Base-by-base conservation (phyloP, 129 eudicot species). In the Artemisia argyi region DNA sequence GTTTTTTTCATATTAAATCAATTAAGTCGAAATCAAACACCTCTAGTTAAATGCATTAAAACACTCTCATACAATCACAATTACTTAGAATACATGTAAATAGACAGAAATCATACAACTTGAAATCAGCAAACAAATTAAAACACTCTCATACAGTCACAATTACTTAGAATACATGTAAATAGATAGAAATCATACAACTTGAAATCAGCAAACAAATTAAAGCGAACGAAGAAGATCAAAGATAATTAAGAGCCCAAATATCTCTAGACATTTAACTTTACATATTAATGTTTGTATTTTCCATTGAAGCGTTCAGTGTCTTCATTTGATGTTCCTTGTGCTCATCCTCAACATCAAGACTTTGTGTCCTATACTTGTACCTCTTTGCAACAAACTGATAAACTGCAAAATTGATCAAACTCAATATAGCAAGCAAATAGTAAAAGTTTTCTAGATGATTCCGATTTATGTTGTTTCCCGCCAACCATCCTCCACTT, bases 401-500 rank as follows among this genome's bases (percentile, higher is more conserved):
- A 72, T 87, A 90, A 5, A 81, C 56, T 26, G n/a, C 28, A 75
- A 90, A 90, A 69, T 90, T 87, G 24, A 90, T 32, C 74, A 87
- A 20, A 65, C 93, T 80, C 83, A 90, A 10, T n/a, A 61, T 26
- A 13, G 91, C 73, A 67, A 90, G 96, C 65, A 87, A 52, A 90
- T 90, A 87, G 55, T 80, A 90, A 69, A 90, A 90, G 3, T 80
- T 63, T 20, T 90, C 85, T 71, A 90, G 52, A 74, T 87, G 90
- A 73, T 83, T 81, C 80, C 84, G 73, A 54, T 90, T 90, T 7
- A 90, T 73, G 63, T 90, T 87, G 42, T 90, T 90, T 56, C 91
- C 93, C 51, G 78, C 89, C 74, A 90, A 74, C 96, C 96, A 90
- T 2, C 96, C 96, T 32, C 82, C 82, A 11, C 83, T 81, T 39